Evolutionary conservation across 106 monocot species (phyloP), one percentile per base, ranked within the genome.

Genomic region (Alisma plantagoaquatica): DNA sequence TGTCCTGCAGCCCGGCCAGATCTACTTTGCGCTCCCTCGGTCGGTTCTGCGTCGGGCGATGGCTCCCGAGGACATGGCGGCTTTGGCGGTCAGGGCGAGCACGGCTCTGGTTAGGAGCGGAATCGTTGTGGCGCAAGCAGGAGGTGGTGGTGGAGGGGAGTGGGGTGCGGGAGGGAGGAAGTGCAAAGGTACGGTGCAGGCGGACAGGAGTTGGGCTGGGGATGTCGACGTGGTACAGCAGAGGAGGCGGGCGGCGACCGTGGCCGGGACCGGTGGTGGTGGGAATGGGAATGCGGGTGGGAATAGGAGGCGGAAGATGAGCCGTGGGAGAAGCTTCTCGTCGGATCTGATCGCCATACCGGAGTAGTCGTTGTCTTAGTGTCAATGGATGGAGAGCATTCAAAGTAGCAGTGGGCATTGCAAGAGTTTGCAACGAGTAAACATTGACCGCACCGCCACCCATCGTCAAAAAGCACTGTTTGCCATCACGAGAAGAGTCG

Each of bases 21-120:
- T 67, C 33, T 59, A 67, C 42, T 67, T 67, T 21, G 27, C 49
- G 15, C 50, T 67, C 11, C 58, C 67, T 10, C 43, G 23, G n/a
- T 38, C 49, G 14, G 51, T 59, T 57, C 58, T 57, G 6, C 35
- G 21, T 2, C 31, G 58, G 48, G 23, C 28, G 33, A 20, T 67
- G 2, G 20, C 10, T 3, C 4, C 41, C 3, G 67, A 58, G 41
- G 58, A 57, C 20, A 67, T 67, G 67, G 57, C 56, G 38, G 50
- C 46, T 2, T 51, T 67, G 4, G 67, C 50, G 29, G 50, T 67
- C 19, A 50, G 38, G 41, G 67, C 67, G 5, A 67, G 58, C 35
- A 27, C 57, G 27, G 56, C 57, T 1, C 66, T 67, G 0, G 6
- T 33, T n/a, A 47, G 30, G 33, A 48, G n/a, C 14, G 66, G 66